Conservation (phyloP, 2,329 filamentous ascomycete genomes). For the Hypoxylon sp. region DNA sequence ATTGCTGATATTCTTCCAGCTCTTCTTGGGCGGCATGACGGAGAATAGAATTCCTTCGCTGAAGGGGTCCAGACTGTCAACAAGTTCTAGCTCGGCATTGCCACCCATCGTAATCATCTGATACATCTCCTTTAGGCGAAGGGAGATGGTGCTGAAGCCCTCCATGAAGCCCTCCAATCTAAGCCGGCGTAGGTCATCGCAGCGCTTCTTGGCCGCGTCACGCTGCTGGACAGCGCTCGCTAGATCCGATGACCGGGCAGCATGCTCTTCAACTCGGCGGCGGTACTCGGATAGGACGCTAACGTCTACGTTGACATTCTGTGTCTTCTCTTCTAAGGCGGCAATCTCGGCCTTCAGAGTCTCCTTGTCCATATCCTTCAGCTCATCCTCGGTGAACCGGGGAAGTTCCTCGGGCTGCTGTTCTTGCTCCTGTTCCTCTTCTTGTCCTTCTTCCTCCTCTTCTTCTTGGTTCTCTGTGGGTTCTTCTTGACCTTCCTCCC, state of each 20-base stretch:
- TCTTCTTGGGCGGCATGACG: constrained; percentile 99
- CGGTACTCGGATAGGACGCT: constrained; percentile 91
- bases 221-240: constrained; percentile 82
- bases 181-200: constrained; percentile 90
- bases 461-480: constrained; percentile 42
- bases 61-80: constrained; percentile 96
- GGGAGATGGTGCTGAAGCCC: constrained; percentile 92
- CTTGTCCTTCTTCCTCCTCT: constrained; percentile 43
- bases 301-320: constrained; percentile 89
- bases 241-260: constrained; percentile 85
- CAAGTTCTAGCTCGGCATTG: constrained; percentile 96
- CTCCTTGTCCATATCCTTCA: constrained; percentile 76
- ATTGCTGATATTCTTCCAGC: constrained; percentile 99
- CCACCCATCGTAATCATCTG: constrained; percentile 99
- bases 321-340: constrained; percentile 77
- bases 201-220: constrained; percentile 90
- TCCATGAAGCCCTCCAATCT: constrained; percentile 98
- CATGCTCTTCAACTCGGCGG: constrained; percentile 86
- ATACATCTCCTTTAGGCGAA: constrained; percentile 99
- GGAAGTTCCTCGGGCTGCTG: constrained; percentile 74
- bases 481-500: constrained; percentile 41
- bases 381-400: constrained; percentile 80
- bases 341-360: constrained; percentile 74
- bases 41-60: constrained; percentile 96
- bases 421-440: constrained; percentile 36